Conservation (phyloP, 345 rosid genomes). For the Euclidium syriacum region DNA sequence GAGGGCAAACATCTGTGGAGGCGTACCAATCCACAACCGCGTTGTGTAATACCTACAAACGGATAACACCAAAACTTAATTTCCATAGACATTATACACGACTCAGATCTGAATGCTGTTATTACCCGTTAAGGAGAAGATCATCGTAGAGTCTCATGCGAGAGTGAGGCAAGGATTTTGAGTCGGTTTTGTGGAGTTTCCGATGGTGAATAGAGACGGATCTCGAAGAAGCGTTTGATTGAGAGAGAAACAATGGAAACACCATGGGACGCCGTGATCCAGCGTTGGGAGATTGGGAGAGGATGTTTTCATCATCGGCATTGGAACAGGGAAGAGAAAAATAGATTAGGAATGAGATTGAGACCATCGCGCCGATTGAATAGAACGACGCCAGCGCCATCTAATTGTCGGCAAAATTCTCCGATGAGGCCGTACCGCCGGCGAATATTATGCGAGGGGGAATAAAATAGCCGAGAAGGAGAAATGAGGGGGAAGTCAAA, state of each 20-base stretch:
- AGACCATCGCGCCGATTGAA: conserved; percentile 3
- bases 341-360: conserved; percentile 20
- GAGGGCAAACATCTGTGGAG: conserved; percentile 84
- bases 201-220: conserved; percentile 35
- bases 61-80: not conserved
- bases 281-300: conserved; percentile 22
- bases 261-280: conserved; percentile 53
- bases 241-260: conserved; percentile 64
- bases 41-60: conserved; percentile 71
- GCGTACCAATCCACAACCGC: conserved; percentile 90
- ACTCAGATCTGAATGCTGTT: not conserved
- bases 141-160: conserved; percentile 95
- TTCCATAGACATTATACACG: not conserved
- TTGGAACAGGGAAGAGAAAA: conserved; percentile 14
- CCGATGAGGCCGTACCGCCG: not conserved
- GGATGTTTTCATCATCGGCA: conserved; percentile 23
- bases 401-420: not conserved
- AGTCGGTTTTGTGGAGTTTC: conserved; percentile 49
- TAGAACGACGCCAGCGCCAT: conserved; percentile 30
- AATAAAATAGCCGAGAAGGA: not conserved
- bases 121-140: conserved; percentile 84
- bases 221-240: conserved; percentile 38
- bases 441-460: conserved; percentile 5
- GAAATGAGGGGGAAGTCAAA: not conserved
- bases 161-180: conserved; percentile 42